phyloP scores from a whole-genome alignment of 257 asterid species.

The Rehmannia glutinosa region DNA sequence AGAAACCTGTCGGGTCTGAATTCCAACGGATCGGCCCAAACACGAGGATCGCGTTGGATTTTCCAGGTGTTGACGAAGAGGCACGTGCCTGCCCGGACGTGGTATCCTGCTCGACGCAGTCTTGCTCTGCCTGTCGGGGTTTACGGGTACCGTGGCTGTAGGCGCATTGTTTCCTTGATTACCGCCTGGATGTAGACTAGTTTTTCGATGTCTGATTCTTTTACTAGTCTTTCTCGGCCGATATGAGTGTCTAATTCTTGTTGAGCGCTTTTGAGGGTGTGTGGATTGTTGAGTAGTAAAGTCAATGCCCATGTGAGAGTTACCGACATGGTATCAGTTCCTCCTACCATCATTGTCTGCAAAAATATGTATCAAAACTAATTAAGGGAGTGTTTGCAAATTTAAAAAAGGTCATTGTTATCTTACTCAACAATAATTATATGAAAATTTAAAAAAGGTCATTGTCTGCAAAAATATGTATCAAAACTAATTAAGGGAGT shows the following conservation, averaged over 20 bases:
- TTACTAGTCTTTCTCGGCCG: slow-evolving; percentile 29
- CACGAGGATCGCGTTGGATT: slow-evolving; percentile 36
- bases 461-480: no score
- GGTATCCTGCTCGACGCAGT: slow-evolving; percentile 37
- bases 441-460: no score
- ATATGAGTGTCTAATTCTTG: slow-evolving; percentile 37
- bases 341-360: slow-evolving; percentile 32
- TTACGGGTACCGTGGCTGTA: slow-evolving; percentile 35
- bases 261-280: slow-evolving; percentile 27
- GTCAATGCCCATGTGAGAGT: slow-evolving; percentile 40
- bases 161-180: slow-evolving; percentile 44
- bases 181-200: slow-evolving; percentile 44
- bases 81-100: slow-evolving; percentile 38
- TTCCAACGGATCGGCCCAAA: slow-evolving; percentile 48
- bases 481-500: no score
- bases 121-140: slow-evolving; percentile 24
- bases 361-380: not conserved
- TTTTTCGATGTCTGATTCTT: slow-evolving; percentile 34
- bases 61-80: slow-evolving; percentile 42
- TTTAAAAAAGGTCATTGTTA: no score
- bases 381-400: no score
- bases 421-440: no score
- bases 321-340: slow-evolving; percentile 31
- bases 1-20: slow-evolving; percentile 54
- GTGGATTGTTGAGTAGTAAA: slow-evolving; percentile 29